These are phyloP conservation scores for Eudorina sp. DNA, from an alignment of 139 green algal species.

Conservation along the genomic window DNA sequence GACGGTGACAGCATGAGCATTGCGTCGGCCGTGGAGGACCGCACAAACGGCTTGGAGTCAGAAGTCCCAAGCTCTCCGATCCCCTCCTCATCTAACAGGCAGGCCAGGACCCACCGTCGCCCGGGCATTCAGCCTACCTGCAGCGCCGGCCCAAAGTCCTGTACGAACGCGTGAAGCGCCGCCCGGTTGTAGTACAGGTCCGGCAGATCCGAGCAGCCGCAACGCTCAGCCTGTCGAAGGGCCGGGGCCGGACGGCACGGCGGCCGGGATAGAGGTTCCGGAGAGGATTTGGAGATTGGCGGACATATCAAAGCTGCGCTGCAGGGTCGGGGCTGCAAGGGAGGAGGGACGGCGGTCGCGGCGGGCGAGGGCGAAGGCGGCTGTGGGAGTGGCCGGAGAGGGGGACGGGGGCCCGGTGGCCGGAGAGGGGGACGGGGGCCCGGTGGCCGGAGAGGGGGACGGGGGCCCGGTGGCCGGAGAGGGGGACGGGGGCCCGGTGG, in stretches of 20 bases:
- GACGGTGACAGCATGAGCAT: no score
- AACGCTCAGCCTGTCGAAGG: constrained; percentile 40
- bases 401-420: background rate
- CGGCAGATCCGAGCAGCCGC: constrained; percentile 46
- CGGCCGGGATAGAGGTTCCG: background rate
- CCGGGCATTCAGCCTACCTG: background rate
- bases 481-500: no score
- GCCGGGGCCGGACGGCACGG: background rate
- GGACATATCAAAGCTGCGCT: background rate
- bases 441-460: no score
- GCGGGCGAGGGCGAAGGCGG: background rate
- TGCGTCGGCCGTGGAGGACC: no score
- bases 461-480: no score
- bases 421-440: background rate
- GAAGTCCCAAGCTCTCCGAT: no score
- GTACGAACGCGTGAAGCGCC: constrained; percentile 47
- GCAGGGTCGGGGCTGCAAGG: background rate
- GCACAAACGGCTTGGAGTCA: no score
- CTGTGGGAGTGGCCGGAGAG: no score
- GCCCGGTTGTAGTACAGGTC: constrained; percentile 57
- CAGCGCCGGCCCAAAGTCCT: constrained; percentile 47
- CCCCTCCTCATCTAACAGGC: no score
- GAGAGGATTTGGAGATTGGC: no score
- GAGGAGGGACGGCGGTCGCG: background rate
- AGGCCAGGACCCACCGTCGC: no score